phyloP scores from a whole-genome alignment of 2,329 filamentous ascomycete species.

The Colletotrichum chrysophilum region DNA sequence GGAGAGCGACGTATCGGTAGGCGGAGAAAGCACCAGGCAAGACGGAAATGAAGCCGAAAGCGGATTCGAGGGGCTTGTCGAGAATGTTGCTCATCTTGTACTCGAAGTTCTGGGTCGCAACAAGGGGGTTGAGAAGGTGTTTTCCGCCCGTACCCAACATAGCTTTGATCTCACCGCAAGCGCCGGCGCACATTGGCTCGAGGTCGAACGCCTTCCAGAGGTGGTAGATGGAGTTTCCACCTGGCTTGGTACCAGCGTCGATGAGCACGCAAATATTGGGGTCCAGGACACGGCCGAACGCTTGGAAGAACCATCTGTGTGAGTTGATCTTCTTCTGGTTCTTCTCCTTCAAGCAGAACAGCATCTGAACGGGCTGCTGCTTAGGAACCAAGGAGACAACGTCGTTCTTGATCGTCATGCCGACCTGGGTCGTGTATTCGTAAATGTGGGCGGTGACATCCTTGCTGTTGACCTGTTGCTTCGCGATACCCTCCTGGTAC shows the following conservation, averaged over 20 bases:
- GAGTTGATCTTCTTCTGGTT: constrained; percentile 99
- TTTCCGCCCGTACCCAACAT: constrained; percentile 88
- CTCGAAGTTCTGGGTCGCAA: constrained; percentile 98
- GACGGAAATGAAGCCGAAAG: constrained; percentile 97
- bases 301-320: constrained; percentile 98
- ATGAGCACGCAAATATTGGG: constrained; percentile 97
- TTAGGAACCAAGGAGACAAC: constrained; percentile 85
- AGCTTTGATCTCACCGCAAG: constrained; percentile 98
- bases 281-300: constrained; percentile 89
- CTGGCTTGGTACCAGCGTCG: constrained; percentile 94
- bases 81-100: constrained; percentile 99
- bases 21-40: constrained; percentile 98
- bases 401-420: constrained; percentile 87
- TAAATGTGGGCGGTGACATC: constrained; percentile 98
- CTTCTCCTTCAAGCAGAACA: constrained; percentile 99
- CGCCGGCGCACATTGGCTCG: constrained; percentile 95
- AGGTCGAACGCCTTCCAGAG: constrained; percentile 98
- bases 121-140: constrained; percentile 89
- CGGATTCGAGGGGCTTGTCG: constrained; percentile 95
- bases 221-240: constrained; percentile 94
- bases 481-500: constrained; percentile 97
- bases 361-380: constrained; percentile 90
- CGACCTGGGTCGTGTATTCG: constrained; percentile 89
- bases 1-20: constrained; percentile 91
- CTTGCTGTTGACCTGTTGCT: constrained; percentile 96